Evolutionary conservation across 352 stramenopile species (phyloP), one percentile per base, ranked within the genome.

Genomic region (Peronospora destructor): DNA sequence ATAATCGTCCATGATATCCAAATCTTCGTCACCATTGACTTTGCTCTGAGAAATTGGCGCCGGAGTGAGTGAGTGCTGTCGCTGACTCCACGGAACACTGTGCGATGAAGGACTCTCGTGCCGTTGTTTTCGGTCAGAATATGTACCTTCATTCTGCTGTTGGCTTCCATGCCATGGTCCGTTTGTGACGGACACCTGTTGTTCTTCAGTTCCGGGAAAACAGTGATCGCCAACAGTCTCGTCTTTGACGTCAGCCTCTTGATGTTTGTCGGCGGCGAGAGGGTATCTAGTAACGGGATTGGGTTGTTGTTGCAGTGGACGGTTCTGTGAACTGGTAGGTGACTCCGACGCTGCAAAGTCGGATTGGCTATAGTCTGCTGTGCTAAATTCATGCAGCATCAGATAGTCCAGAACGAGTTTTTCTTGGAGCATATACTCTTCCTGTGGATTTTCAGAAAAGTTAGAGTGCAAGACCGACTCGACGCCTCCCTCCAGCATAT

Each of bases 391-490:
- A 4, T 43, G 53, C 9, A 91, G 56, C 14, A 64, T 58, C n/a
- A 91, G 65, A 21, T 84, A 70, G 9, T 84, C 72, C n/a, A 91
- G 63, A 43, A 91, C 77, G 32, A 84, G 64, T 30, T 76, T 71
- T 50, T 90, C 76, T 42, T 88, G 76, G 29, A 80, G 40, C 5
- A 71, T 63, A 37, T 92, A 92, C 52, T 87, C 76, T 8, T 61
- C 64, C 7, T 53, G 46, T 1, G 78, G 78, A 21, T 87, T 69
- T 0, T 80, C 66, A 0, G 72, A 64, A 34, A 89, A 90, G 45
- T 79, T 76, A 2, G 76, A 78, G 51, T 86, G 76, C 19, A 92
- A 54, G 1, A 88, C 77, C 1, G 78, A 90, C 38, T 83, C 76
- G 1, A 68, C 58, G 1, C 68, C 71, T 19, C 71, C 71, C 6